Base-by-base conservation (phyloP, 371 early-diverging fungal species). In the Mucor sp. region DNA sequence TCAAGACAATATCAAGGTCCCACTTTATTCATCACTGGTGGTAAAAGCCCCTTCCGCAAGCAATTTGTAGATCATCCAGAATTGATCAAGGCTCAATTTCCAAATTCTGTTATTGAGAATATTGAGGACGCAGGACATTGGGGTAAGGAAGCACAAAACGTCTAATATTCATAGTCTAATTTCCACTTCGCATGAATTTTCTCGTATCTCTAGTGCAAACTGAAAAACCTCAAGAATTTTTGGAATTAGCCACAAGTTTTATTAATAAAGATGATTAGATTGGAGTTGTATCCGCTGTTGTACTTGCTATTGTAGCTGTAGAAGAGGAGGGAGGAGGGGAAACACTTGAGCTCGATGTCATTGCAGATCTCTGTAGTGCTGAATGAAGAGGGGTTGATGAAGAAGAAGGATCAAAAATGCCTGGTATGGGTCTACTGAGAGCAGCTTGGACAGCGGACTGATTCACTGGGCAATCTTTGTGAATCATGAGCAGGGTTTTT, bases 121-220 rank as follows among this genome's bases (percentile, higher is more conserved):
- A 67, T 95, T 6, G 86, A 92, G 30, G 74, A 60, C 28, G 84
- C 94, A 15, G 95, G 95, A 0, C 96, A 96, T 70, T 96, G 96
- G 94, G 91, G 94, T 93, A 87, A 80, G 27, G 63, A 70, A 33
- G 28, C 17, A 25, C 21, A 47, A 37, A 21, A 47, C 7, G 21
- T 17, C n/a, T 19, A 44, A 6, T n/a, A 19, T 19, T 44, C 7
- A 5, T 44, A 5, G 17, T 7, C 44, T 44, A n/a, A 44, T 19
- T 44, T 19, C 8, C 23, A 11, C 25, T 50, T 50, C 25, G 50
- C 50, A 50, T 50, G 25, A 48, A 48, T 48, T 48, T 48, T 23
- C 19, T 41, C 43, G n/a, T 43, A 6, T 5, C 25, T 37, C 17
- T 76, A 89, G 91, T 94, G 12, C 95, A 95, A 77, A 87, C 93